Conservation (phyloP, 202 grass and related monocot species). For the Dendrocalamus latiflorus region DNA sequence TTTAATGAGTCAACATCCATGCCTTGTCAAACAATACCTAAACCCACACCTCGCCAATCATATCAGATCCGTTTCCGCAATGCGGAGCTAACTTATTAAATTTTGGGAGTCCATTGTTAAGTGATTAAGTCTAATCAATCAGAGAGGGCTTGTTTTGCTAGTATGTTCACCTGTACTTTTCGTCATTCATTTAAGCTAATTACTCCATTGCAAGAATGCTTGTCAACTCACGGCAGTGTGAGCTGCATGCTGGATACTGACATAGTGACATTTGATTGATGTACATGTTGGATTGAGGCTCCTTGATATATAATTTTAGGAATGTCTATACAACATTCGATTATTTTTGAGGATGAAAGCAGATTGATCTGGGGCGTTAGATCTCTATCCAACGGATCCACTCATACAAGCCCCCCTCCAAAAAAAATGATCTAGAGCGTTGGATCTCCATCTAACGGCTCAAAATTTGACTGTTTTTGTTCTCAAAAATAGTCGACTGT, state of each 20-base stretch:
- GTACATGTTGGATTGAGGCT: neutral
- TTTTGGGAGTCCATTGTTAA: conserved; percentile 6
- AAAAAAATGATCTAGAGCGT: too few relatives aligned
- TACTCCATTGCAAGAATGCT: neutral
- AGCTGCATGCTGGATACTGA: neutral
- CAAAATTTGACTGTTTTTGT: too few relatives aligned
- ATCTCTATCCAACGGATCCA: too few relatives aligned
- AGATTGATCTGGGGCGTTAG: too few relatives aligned
- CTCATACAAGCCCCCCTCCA: too few relatives aligned
- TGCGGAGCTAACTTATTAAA: conserved; percentile 18
- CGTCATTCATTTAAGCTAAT: neutral
- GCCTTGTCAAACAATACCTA: conserved; percentile 46
- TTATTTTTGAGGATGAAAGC: too few relatives aligned
- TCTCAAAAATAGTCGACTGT: too few relatives aligned
- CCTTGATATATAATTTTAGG: conserved; percentile 10
- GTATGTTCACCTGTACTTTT: neutral
- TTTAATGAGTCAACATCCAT: conserved; percentile 51
- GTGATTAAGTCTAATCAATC: conserved; percentile 29
- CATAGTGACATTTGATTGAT: neutral
- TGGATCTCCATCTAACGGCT: too few relatives aligned
- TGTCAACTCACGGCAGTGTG: neutral
- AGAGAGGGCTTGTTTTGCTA: neutral
- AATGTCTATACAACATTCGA: neutral
- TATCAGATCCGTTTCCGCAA: conserved; percentile 30
- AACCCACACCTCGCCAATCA: conserved; percentile 30